Evolutionary conservation across 1,139 yeast species (phyloP).

Genomic region (Taphrina wiesneri): DNA sequence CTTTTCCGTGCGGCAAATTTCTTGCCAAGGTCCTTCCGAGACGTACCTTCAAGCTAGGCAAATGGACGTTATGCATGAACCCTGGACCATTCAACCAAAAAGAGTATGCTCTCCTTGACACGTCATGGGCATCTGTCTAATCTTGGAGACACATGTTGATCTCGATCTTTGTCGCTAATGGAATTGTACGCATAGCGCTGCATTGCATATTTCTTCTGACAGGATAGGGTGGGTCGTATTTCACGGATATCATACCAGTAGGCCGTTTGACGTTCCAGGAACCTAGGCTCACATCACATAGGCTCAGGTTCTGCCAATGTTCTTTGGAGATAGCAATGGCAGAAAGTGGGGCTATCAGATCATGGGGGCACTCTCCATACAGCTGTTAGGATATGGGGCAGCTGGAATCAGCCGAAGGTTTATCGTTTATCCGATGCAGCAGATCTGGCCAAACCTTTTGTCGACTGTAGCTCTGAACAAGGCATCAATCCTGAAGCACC

Average conservation of each 20-base stretch:
- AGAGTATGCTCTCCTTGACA: slow-evolving; percentile 53
- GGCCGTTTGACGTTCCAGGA: not conserved
- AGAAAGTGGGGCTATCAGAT: slow-evolving; percentile 53
- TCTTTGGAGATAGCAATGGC: slow-evolving; percentile 53
- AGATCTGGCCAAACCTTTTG: slow-evolving; percentile 59
- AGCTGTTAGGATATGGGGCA: slow-evolving; percentile 61
- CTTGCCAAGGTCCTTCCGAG: slow-evolving; percentile 53
- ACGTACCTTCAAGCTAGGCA: slow-evolving; percentile 51
- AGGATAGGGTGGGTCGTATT: not conserved
- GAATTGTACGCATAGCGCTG: not conserved
- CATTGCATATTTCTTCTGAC: not conserved
- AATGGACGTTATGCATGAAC: slow-evolving; percentile 51
- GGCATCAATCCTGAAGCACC: not conserved
- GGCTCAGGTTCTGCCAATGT: slow-evolving; percentile 45
- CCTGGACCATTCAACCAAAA: slow-evolving; percentile 68
- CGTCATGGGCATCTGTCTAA: not conserved
- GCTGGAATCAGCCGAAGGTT: slow-evolving; percentile 62
- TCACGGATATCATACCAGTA: slow-evolving; percentile 10
- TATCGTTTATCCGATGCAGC: slow-evolving; percentile 61
- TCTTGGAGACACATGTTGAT: slow-evolving; percentile 1
- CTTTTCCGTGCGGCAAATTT: slow-evolving; percentile 49
- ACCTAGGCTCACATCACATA: not conserved
- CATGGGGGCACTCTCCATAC: slow-evolving; percentile 50
- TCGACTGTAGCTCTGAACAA: slow-evolving; percentile 44
- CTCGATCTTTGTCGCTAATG: slow-evolving; percentile 42